Evolutionary conservation across 2,329 filamentous ascomycete genomes (phyloP).

Genomic region (Trichothecium roseum): DNA sequence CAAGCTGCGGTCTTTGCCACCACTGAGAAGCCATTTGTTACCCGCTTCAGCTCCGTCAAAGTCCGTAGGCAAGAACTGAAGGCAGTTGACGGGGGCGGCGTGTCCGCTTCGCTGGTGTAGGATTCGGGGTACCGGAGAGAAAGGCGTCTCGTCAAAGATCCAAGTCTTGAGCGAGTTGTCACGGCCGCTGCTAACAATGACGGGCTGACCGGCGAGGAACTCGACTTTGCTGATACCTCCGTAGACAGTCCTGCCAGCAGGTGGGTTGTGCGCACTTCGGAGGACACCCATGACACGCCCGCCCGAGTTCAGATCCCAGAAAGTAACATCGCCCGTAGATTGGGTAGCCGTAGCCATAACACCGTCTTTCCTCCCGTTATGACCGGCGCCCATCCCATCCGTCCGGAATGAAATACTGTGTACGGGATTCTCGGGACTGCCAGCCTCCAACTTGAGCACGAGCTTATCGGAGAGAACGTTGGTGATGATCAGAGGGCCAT

Average conservation of each 20-base stretch:
- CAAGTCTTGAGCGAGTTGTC: constrained; percentile 94
- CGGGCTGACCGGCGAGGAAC: constrained; percentile 80
- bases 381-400: constrained; percentile 78
- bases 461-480: constrained; percentile 71
- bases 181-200: constrained; percentile 79
- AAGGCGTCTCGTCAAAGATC: constrained; percentile 91
- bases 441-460: constrained; percentile 58
- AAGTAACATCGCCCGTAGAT: constrained; percentile 75
- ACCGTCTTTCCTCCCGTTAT: constrained; percentile 74
- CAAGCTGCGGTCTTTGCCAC: constrained; percentile 78
- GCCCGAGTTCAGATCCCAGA: constrained; percentile 91
- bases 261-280: constrained; percentile 77
- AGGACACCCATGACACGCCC: constrained; percentile 80
- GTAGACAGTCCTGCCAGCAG: constrained; percentile 47
- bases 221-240: constrained; percentile 81
- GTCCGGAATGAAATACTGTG: constrained; percentile 84
- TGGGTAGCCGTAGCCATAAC: constrained; percentile 87
- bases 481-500: constrained; percentile 68
- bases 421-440: constrained; percentile 54
- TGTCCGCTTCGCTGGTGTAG: constrained; percentile 84
- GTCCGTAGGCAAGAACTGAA: constrained; percentile 78
- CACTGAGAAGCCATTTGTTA: constrained; percentile 91
- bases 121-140: constrained; percentile 75
- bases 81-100: constrained; percentile 69
- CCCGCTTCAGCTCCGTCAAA: constrained; percentile 81